Base-by-base conservation (phyloP, 495 filamentous ascomycete species). In the Diplogelasinospora grovesii region DNA sequence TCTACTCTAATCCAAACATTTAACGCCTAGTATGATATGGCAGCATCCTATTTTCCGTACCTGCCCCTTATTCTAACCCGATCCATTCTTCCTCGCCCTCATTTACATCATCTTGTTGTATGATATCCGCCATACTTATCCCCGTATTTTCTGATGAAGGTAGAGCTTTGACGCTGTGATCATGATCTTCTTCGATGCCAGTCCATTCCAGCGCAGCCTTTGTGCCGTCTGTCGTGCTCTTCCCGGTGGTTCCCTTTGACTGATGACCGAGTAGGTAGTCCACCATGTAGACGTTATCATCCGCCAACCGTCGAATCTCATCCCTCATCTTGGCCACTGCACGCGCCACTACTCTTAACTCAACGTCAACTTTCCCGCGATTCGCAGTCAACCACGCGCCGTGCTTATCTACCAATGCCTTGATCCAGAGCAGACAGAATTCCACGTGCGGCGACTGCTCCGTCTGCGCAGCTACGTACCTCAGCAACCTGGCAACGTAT, bases 361-460 rank as follows among this genome's bases (percentile, higher is more conserved):
- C 92, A 8, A 85, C 72, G 37, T 85, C 85, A 26, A 89, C 81
- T 44, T 78, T 78, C 8, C 73, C 78, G 10, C 77, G 68, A 56
- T 90, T 82, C 30, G 90, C 84, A 43, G 83, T 83, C 52, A 97
- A 65, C 69, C 83, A 85, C 14, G 81, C 70, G 21, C 92, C 92
- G 59, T 95, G 92, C 45, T 69, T 75, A 47, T 80, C 79, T 43
- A 96, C 68, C 21, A 96, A 57, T n/a, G 82, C 75, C 57, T 90
- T 83, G 46, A 96, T 81, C 92, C 92, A 98, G 10, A 88, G 57
- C 41, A 98, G 65, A 56, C 90, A 89, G 63, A 95, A 92, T 61
- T 98, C 92, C 14, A 98, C 68, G 66, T 94, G 89, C 2, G 89
- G 90, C 1, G 78, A 87, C 46, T 92, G 82, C 48, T 95, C 89